Percentiles rank a stretch among this genome's conserved stretches.
Evolutionary conservation across 2,329 filamentous ascomycete species (phyloP).

Genomic region (Hymenoscyphus occultus): DNA sequence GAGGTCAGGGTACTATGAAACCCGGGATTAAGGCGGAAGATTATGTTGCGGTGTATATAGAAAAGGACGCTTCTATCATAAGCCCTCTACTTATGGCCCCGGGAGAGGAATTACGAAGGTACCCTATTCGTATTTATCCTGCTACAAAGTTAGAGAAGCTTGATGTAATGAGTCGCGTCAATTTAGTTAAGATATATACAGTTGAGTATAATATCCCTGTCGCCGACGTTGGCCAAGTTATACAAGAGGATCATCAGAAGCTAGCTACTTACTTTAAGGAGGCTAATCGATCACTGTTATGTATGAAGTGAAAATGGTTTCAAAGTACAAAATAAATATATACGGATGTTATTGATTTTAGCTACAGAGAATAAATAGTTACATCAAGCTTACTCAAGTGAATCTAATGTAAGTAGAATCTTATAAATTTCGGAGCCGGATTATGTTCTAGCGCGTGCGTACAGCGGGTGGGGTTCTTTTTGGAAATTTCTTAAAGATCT

Average conservation of each 20-base stretch:
- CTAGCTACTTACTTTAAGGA: too few species aligned
- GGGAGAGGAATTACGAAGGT: not conserved
- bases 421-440: conserved; percentile 10
- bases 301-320: too few species aligned
- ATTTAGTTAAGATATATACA: not conserved
- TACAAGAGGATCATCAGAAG: not conserved
- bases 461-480: conserved; percentile 7
- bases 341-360: too few species aligned
- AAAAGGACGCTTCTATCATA: not conserved
- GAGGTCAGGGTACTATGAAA: not conserved
- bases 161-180: not conserved
- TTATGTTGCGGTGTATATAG: not conserved
- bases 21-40: not conserved
- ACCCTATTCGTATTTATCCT: not conserved
- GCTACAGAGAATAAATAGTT: too few species aligned
- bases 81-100: too few species aligned
- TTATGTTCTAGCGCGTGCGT: too few species aligned
- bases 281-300: too few species aligned
- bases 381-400: too few species aligned
- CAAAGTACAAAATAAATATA: too few species aligned
- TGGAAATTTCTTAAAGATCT: conserved; percentile 20
- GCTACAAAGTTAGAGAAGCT: not conserved
- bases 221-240: not conserved
- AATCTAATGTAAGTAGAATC: too few species aligned
- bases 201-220: not conserved